Base-by-base conservation (phyloP, 768 basidiomycete species). In the Leucocoprinus sp. region DNA sequence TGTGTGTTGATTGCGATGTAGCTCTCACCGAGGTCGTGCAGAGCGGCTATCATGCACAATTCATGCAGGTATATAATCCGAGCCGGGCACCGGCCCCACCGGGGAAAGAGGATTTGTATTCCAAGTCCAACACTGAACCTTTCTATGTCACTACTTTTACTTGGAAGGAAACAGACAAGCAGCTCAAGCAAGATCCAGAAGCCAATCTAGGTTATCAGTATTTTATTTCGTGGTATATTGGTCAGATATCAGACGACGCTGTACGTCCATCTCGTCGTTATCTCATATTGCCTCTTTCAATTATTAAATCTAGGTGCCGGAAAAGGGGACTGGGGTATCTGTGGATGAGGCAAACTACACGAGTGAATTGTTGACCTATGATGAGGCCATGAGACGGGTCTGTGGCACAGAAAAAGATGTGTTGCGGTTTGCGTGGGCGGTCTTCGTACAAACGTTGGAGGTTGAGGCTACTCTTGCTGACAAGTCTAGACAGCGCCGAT, bases 201-300 rank as follows among this genome's bases (percentile, higher is more conserved):
- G 42, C 50, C 5, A 27, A 53, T 8, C 38, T 50, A n/a, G 68
- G 70, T 9, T 71, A 72, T 1, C 71, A 78, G 52, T 82, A 82
- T 54, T 50, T 79, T 21, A 69, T 66, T 7, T 70, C 67, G 37
- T 82, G 73, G 74, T 80, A 69, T 51, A 66, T 70, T n/a, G 76
- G 74, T 4, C 62, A 70, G 54, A 78, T 82, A 28, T 50, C 65
- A 0, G 68, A 60, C 5, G 68, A 76, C 49, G 76, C 77, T 29
- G 76, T 81, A 52, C 21, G 74, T 65, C 17, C 7, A 21, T 22
- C 22, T 24, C 33, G 26, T 29, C 21, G 8, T 9, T 24, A 4
- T 4, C 24, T 38, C 42, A 24, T 29, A 3, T 42, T 26, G 39
- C 11, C 33, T 22, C 7, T 12, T 26, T 14, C 5, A 12, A 12